These are phyloP conservation scores for Hypoxylon sp. DNA, from an alignment of 2,329 filamentous ascomycete species.

Conservation along the genomic window DNA sequence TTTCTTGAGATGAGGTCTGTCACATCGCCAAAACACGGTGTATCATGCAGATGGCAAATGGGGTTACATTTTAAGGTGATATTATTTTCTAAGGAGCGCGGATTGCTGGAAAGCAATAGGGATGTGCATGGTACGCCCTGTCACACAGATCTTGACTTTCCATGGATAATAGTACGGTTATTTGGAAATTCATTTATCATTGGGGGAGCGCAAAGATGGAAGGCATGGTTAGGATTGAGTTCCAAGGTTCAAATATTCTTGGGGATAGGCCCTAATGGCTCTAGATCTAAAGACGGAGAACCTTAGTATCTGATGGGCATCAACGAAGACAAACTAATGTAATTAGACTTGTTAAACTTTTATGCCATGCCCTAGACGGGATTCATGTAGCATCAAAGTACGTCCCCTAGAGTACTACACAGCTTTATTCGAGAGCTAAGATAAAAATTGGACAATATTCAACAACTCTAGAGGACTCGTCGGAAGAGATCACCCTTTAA, in stretches of 20 bases:
- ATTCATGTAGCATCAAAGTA: no score
- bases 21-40: not conserved
- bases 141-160: no score
- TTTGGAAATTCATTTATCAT: not conserved
- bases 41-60: not conserved
- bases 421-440: no score
- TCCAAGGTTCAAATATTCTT: not conserved
- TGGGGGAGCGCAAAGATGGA: not conserved
- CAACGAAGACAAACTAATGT: not conserved
- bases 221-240: not conserved
- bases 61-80: not conserved
- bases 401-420: no score
- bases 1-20: not conserved
- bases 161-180: no score
- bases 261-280: not conserved
- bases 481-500: constrained; percentile 32
- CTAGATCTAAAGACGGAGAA: not conserved
- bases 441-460: no score
- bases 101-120: not conserved
- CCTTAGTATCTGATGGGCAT: not conserved
- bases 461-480: no score
- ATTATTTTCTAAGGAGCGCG: not conserved
- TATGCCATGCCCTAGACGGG: not conserved
- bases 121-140: not conserved
- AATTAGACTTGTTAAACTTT: not conserved